Evolutionary conservation across 345 rosid species (phyloP), one percentile per base, ranked within the genome.

Genomic region (Barbarea vulgaris): DNA sequence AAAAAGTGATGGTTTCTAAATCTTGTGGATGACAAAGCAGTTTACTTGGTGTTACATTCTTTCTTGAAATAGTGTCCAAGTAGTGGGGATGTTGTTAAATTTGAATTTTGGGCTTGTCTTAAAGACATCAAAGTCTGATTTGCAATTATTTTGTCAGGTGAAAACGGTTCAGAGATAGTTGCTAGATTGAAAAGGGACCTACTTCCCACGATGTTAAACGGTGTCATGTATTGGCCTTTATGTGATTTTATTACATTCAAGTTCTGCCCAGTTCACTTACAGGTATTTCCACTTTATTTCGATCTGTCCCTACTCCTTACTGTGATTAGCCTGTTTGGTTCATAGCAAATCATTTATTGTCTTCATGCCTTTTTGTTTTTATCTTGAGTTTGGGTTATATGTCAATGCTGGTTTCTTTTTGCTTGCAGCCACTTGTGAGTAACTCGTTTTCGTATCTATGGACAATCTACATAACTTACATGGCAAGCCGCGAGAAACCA

Each of bases 211-310:
- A 36, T 92, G 87, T 19, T 87, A 7, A 87, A 75, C 18, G 98
- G 96, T 28, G 75, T 83, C 42, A 84, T 92, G 91, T 95, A 95
- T 83, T 92, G 99, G 99, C 97, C 98, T 14, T 0, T 86, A 17
- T 92, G 99, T 69, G 99, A 95, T 83, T 95, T 95, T 55, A 83
- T 92, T 82, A 92, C 97, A 8, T 92, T 87, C 78, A 90, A 69
- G 79, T 95, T 92, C 85, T 74, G 68, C 53, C 99, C 98, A 6
- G 91, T 95, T 65, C 90, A 85, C 70, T 82, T 95, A 78, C 99
- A 92, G 98, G 99, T 89, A 85, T 7, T 41, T 25, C 34, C 25
- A 17, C 17, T 46, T 53, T 15, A 14, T 41, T 27, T 30, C 11
- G 1, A 5, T 36, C n/a, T 58, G 54, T 14, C 3, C 21, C 5